Percentiles rank a stretch among this genome's conserved stretches.
Evolutionary conservation across 495 filamentous ascomycete genomes (phyloP).

Genomic region (Cairneyella variabilis): DNA sequence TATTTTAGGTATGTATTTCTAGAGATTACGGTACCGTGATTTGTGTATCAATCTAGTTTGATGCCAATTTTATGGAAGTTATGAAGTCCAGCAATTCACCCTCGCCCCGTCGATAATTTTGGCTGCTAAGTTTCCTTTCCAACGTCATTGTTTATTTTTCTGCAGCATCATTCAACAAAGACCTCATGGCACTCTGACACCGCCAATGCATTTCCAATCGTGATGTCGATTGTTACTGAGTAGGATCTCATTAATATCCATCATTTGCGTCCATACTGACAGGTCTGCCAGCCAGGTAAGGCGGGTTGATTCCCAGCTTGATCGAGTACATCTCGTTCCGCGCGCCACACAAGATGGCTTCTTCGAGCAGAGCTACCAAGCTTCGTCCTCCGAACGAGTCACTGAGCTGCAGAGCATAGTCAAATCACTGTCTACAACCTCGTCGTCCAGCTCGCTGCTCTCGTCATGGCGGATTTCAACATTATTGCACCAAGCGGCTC

Average conservation of each 20-base stretch:
- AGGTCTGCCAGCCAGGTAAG: constrained; percentile 63
- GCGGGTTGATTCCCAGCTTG: constrained; percentile 73
- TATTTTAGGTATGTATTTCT: too few relatives aligned
- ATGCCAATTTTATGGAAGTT: neutral
- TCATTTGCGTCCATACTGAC: constrained; percentile 20
- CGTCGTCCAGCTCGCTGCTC: constrained; percentile 51
- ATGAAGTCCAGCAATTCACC: neutral
- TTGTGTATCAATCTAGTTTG: too few relatives aligned
- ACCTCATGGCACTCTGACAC: neutral
- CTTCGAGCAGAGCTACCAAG: constrained; percentile 21
- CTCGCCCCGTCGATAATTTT: neutral
- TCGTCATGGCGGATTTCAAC: constrained; percentile 47
- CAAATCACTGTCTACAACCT: constrained; percentile 63
- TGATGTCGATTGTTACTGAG: constrained; percentile 68
- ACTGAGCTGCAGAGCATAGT: constrained; percentile 58
- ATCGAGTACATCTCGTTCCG: constrained; percentile 60
- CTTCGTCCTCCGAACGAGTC: constrained; percentile 34
- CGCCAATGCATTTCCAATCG: neutral
- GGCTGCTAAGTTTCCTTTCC: too few relatives aligned
- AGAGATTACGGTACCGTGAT: too few relatives aligned
- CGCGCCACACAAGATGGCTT: constrained; percentile 28
- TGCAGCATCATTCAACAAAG: neutral
- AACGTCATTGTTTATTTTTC: constrained; percentile 9
- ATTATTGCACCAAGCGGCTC: constrained; percentile 56
- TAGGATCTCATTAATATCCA: constrained; percentile 36